Percentiles rank a stretch among this genome's conserved stretches.
Conservation (phyloP, 2,329 filamentous ascomycete species). For the Paecilomyces formosus region DNA sequence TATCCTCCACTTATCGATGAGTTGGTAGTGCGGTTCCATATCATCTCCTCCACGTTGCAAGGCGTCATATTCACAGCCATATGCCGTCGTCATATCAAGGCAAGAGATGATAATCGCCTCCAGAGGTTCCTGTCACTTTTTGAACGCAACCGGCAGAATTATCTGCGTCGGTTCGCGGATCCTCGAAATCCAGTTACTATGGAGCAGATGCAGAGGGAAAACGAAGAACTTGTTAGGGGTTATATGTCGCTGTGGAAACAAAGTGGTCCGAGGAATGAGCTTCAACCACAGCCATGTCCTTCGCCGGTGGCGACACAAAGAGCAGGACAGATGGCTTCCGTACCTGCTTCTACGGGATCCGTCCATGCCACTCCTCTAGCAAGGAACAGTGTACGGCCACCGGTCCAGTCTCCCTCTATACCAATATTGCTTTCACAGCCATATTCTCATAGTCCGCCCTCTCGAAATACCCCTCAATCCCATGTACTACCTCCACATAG, state of each 20-base stretch:
- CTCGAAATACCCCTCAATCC: neutral
- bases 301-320: neutral
- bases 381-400: neutral
- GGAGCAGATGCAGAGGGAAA: conserved; percentile 9
- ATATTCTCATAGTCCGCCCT: neutral
- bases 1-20: conserved; percentile 54
- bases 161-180: conserved; percentile 8
- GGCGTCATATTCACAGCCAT: conserved; percentile 42
- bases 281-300: neutral
- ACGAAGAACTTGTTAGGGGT: conserved; percentile 6
- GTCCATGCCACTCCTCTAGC: neutral
- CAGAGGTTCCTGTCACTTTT: conserved; percentile 11
- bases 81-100: conserved; percentile 17
- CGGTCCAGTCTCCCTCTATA: neutral
- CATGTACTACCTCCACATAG: neutral
- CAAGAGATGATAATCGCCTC: conserved; percentile 5
- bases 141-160: conserved; percentile 12
- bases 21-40: conserved; percentile 39
- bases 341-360: neutral
- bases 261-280: neutral
- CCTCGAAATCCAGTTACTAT: neutral
- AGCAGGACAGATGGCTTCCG: neutral
- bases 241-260: conserved; percentile 12
- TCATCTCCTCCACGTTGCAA: conserved; percentile 48
- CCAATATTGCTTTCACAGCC: neutral